These are phyloP conservation scores for Pleurozium schreberi DNA, from an alignment of 225 moss, liverwort and hornwort species.

Conservation along the genomic window DNA sequence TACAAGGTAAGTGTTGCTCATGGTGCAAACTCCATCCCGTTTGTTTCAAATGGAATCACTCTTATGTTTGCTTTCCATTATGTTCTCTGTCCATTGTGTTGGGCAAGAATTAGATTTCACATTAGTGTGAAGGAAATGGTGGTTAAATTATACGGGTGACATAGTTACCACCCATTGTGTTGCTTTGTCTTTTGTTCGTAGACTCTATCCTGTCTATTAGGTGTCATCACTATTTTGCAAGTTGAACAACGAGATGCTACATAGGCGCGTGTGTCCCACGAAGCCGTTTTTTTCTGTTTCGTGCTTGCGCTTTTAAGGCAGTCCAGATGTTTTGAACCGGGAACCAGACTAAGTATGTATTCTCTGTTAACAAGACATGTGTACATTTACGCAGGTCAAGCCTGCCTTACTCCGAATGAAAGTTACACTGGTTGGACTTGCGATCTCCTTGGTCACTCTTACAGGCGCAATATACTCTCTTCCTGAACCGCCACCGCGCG, in stretches of 20 bases:
- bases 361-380: neutral
- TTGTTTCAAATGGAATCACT: neutral
- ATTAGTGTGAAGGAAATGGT: neutral
- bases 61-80: neutral
- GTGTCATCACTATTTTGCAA: neutral
- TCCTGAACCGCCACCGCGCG: constrained; percentile 42
- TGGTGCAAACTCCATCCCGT: neutral
- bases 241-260: neutral
- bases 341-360: neutral
- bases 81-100: neutral
- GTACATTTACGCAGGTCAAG: constrained; percentile 57
- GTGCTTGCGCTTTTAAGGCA: neutral
- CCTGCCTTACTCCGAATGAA: constrained; percentile 79
- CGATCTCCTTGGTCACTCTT: constrained; percentile 52
- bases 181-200: neutral
- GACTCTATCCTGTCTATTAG: neutral
- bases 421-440: constrained; percentile 64
- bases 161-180: neutral
- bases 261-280: neutral
- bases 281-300: neutral
- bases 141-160: neutral
- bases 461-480: constrained; percentile 57
- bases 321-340: neutral
- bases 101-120: neutral
- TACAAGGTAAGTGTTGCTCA: constrained; percentile 51